phyloP scores from a whole-genome alignment of 2,329 filamentous ascomycete genomes.

The Alternaria dauci region DNA sequence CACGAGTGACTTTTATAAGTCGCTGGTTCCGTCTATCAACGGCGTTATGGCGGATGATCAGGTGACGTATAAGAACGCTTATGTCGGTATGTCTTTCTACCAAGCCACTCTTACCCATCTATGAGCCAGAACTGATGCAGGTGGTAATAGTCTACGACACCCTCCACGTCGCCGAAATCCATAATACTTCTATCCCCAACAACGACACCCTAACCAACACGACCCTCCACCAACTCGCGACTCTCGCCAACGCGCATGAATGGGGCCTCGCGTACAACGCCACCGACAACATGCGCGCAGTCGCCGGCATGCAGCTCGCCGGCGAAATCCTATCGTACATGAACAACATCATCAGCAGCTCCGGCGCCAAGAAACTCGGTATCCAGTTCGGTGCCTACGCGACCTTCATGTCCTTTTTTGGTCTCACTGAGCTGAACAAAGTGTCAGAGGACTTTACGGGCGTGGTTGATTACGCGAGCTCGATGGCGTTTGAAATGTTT shows the following conservation, averaged over 20 bases:
- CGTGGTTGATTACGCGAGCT: slow-evolving; percentile 83
- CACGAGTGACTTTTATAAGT: slow-evolving; percentile 64
- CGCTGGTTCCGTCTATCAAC: slow-evolving; percentile 62
- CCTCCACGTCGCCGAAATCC: slow-evolving; percentile 69
- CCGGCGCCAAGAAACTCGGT: slow-evolving; percentile 53
- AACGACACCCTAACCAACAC: slow-evolving; percentile 67
- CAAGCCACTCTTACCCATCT: no score
- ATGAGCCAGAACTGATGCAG: background rate
- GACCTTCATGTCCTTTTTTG: slow-evolving; percentile 69
- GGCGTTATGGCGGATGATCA: slow-evolving; percentile 58
- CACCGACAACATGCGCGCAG: slow-evolving; percentile 57
- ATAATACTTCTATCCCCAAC: slow-evolving; percentile 68
- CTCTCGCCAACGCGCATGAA: slow-evolving; percentile 81
- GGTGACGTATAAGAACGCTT: slow-evolving; percentile 69
- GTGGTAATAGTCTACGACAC: slow-evolving; percentile 62
- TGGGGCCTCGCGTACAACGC: slow-evolving; percentile 84
- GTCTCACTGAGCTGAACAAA: slow-evolving; percentile 60
- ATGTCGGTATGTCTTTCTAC: slow-evolving; percentile 60
- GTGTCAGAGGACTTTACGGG: slow-evolving; percentile 72
- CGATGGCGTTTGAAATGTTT: slow-evolving; percentile 79
- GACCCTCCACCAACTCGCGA: slow-evolving; percentile 69
- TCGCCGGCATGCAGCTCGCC: slow-evolving; percentile 59
- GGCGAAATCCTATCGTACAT: slow-evolving; percentile 57
- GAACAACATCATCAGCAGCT: slow-evolving; percentile 53
- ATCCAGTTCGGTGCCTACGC: slow-evolving; percentile 70